Evolutionary conservation across 2,329 filamentous ascomycete genomes (phyloP).

Genomic region (Pestalotiopsis sp.): DNA sequence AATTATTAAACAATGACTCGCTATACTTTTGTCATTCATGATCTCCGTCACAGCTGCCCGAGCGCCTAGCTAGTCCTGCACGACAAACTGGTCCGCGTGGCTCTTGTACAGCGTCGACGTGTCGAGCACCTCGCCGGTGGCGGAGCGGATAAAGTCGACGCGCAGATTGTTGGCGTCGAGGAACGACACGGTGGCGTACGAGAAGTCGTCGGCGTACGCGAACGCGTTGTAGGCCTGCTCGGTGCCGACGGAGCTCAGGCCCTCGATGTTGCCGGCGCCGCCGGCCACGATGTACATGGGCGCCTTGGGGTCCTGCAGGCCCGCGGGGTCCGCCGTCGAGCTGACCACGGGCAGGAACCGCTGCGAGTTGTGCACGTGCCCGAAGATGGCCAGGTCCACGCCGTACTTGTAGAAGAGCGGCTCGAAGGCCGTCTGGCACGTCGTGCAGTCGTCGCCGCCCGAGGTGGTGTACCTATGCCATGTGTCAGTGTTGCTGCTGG

Average conservation of each 20-base stretch:
- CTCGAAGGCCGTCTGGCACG: slow-evolving; percentile 55
- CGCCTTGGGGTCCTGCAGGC: slow-evolving; percentile 36
- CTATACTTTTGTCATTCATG: neutral
- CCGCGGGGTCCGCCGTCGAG: slow-evolving; percentile 33
- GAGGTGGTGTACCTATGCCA: slow-evolving; percentile 39
- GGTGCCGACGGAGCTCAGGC: slow-evolving; percentile 40
- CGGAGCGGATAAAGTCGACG: slow-evolving; percentile 50
- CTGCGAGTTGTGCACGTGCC: slow-evolving; percentile 60
- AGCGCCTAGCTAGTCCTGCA: slow-evolving; percentile 16
- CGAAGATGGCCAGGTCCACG: slow-evolving; percentile 57
- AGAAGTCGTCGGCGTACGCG: slow-evolving; percentile 52
- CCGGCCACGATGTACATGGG: slow-evolving; percentile 58
- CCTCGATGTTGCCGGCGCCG: slow-evolving; percentile 58
- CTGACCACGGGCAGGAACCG: slow-evolving; percentile 45
- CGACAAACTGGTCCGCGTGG: slow-evolving; percentile 45
- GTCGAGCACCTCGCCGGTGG: slow-evolving; percentile 49
- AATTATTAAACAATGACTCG: neutral
- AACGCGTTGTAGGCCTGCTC: slow-evolving; percentile 45
- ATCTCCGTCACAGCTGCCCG: neutral
- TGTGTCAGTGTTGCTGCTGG: no score
- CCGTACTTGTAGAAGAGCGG: slow-evolving; percentile 53
- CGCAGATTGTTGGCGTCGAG: slow-evolving; percentile 43
- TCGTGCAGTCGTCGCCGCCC: slow-evolving; percentile 33
- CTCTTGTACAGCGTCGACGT: slow-evolving; percentile 47
- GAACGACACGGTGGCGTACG: slow-evolving; percentile 50